Percentiles rank a stretch among this genome's conserved stretches.
Conservation (phyloP, 495 filamentous ascomycete species). For the Penicillium daleae region DNA sequence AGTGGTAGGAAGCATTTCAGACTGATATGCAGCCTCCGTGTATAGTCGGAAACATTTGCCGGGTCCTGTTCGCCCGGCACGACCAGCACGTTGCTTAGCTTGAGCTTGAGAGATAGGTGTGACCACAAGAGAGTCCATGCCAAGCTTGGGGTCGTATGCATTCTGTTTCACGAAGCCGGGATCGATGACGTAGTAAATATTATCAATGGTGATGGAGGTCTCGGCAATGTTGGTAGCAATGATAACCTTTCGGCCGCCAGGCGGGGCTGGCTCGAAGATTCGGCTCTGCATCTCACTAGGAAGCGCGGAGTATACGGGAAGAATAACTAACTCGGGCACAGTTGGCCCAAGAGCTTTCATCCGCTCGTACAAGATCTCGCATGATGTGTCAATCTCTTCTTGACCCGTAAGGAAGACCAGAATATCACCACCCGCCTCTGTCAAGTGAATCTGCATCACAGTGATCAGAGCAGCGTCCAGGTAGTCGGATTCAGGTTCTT, state of each 20-base stretch:
- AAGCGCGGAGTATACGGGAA: slow-evolving; percentile 92
- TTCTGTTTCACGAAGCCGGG: slow-evolving; percentile 98
- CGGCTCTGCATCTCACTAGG: slow-evolving; percentile 91
- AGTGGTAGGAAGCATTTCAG: slow-evolving; percentile 94
- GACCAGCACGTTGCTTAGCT: slow-evolving; percentile 90
- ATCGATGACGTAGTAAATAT: slow-evolving; percentile 96
- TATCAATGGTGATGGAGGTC: slow-evolving; percentile 96
- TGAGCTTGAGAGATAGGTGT: slow-evolving; percentile 97
- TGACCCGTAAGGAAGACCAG: slow-evolving; percentile 95
- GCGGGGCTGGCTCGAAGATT: slow-evolving; percentile 92
- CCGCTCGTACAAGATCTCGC: slow-evolving; percentile 88
- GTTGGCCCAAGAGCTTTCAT: slow-evolving; percentile 94
- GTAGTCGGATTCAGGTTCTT: slow-evolving; percentile 95
- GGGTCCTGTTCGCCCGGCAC: slow-evolving; percentile 91
- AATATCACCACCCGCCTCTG: slow-evolving; percentile 89
- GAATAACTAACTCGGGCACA: slow-evolving; percentile 89
- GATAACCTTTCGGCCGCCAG: slow-evolving; percentile 89
- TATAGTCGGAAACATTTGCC: slow-evolving; percentile 97
- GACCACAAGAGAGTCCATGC: slow-evolving; percentile 95
- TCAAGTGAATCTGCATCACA: slow-evolving; percentile 97
- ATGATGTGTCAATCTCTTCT: slow-evolving; percentile 96
- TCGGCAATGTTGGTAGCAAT: slow-evolving; percentile 99
- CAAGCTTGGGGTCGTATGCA: slow-evolving; percentile 93
- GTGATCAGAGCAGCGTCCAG: slow-evolving; percentile 93
- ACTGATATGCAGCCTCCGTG: slow-evolving; percentile 93